Evolutionary conservation across 257 asterid genomes (phyloP).

Genomic region (Primulina eburnea): DNA sequence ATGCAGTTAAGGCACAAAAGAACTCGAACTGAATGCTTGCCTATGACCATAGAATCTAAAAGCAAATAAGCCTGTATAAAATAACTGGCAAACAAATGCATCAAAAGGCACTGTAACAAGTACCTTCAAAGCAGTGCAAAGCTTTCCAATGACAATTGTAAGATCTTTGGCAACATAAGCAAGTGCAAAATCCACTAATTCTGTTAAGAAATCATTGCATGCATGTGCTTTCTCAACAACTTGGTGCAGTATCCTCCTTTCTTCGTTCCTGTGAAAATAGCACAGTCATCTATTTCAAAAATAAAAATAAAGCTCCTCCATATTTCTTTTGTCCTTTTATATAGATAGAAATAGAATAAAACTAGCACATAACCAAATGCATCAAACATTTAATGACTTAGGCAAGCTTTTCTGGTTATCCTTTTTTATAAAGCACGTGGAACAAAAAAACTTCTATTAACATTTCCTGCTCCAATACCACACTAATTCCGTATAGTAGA

Average conservation of each 20-base stretch:
- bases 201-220: constrained; percentile 46
- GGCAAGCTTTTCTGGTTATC: too few species aligned
- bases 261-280: constrained; percentile 63
- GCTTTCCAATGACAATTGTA: constrained; percentile 39
- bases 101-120: constrained; percentile 18
- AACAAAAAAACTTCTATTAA: too few species aligned
- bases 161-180: constrained; percentile 56
- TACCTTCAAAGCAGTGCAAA: constrained; percentile 71
- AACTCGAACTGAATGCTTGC: constrained; percentile 2
- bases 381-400: too few species aligned
- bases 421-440: too few species aligned
- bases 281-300: neutral
- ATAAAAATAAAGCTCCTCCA: constrained; percentile 4
- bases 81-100: constrained; percentile 18
- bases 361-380: too few species aligned
- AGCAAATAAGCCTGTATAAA: constrained; percentile 1
- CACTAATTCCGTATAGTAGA: too few species aligned
- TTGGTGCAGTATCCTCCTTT: constrained; percentile 54
- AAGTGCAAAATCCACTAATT: constrained; percentile 48
- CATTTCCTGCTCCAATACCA: too few species aligned
- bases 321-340: constrained; percentile 4
- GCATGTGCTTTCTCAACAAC: constrained; percentile 59
- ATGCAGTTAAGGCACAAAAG: neutral
- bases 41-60: constrained; percentile 2
- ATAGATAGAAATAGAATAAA: constrained; percentile 2